These are phyloP conservation scores for Colletotrichum phormii DNA, from an alignment of 2,329 filamentous ascomycete species.

Conservation along the genomic window DNA sequence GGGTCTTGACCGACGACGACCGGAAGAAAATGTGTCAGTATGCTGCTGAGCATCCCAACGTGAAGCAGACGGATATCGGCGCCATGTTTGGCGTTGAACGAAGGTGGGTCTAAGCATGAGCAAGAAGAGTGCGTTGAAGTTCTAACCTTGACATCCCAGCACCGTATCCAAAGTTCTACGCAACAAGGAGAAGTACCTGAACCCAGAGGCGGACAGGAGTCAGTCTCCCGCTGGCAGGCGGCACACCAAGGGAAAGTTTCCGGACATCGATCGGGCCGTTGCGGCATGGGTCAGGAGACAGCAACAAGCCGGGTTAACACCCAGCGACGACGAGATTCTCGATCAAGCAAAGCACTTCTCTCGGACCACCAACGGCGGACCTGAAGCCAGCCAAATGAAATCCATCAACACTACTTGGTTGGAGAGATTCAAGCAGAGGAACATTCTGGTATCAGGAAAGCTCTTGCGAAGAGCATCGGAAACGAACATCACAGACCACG, in stretches of 20 bases:
- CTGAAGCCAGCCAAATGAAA: slow-evolving; percentile 75
- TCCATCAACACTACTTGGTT: slow-evolving; percentile 83
- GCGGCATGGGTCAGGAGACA: slow-evolving; percentile 88
- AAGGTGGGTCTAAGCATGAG: slow-evolving; percentile 76
- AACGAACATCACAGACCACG: slow-evolving; percentile 78
- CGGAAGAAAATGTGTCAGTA: slow-evolving; percentile 94
- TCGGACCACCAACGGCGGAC: slow-evolving; percentile 67
- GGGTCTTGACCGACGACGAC: slow-evolving; percentile 91
- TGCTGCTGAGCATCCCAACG: slow-evolving; percentile 87
- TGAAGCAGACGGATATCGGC: slow-evolving; percentile 97
- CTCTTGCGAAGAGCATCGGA: slow-evolving; percentile 70
- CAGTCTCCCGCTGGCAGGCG: slow-evolving; percentile 81
- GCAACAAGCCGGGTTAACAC: slow-evolving; percentile 77
- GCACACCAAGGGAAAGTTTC: slow-evolving; percentile 79
- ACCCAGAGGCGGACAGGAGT: slow-evolving; percentile 77
- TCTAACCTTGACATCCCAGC: slow-evolving; percentile 62
- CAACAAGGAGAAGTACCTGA: slow-evolving; percentile 94
- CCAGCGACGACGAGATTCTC: slow-evolving; percentile 85
- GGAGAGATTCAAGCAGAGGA: slow-evolving; percentile 95
- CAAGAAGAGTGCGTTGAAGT: neutral
- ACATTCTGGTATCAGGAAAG: slow-evolving; percentile 63
- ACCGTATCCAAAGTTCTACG: slow-evolving; percentile 98
- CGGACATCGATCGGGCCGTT: slow-evolving; percentile 92
- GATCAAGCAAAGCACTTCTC: slow-evolving; percentile 88
- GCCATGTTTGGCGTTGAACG: slow-evolving; percentile 94